phyloP scores from a whole-genome alignment of 371 early-diverging fungal genomes.

The Mucor piriformis region DNA sequence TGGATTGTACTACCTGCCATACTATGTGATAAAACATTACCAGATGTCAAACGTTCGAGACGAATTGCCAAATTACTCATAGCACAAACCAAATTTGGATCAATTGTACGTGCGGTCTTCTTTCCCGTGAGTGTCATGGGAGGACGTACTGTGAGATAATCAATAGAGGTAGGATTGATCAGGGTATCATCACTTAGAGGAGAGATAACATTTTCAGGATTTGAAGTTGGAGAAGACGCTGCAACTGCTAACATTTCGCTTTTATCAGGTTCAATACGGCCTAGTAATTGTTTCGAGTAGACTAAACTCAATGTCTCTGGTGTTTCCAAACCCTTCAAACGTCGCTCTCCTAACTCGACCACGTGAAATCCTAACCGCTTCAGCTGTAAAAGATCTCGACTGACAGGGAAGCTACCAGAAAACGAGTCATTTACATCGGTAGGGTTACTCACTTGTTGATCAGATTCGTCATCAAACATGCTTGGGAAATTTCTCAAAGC shows the following conservation, averaged over 20 bases:
- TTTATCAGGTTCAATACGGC: constrained; percentile 49
- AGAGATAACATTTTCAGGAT: background rate
- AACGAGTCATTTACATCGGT: constrained; percentile 6
- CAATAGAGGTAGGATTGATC: background rate
- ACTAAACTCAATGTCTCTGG: constrained; percentile 83
- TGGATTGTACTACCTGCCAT: constrained; percentile 35
- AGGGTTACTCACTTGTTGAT: constrained; percentile 6
- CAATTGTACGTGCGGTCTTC: constrained; percentile 29
- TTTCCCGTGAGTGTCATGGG: background rate
- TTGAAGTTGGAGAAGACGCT: background rate
- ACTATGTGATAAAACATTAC: constrained; percentile 25
- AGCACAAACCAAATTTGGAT: constrained; percentile 38
- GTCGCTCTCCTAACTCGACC: constrained; percentile 79
- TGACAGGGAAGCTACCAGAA: constrained; percentile 37
- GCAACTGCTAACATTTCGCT: constrained; percentile 25
- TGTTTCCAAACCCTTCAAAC: constrained; percentile 91
- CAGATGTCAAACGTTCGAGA: constrained; percentile 47
- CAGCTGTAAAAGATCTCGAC: constrained; percentile 62
- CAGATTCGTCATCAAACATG: constrained; percentile 37
- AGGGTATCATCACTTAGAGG: too few relatives aligned
- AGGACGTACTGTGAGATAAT: constrained; percentile 4
- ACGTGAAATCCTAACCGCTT: constrained; percentile 73
- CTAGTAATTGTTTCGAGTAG: constrained; percentile 63
- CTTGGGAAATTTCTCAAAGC: constrained; percentile 51
- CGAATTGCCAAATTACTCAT: constrained; percentile 45